Percentiles rank a stretch among this genome's conserved stretches.
Conservation (phyloP, 2,329 filamentous ascomycete species). For the Chaetoscypha palmicola region DNA sequence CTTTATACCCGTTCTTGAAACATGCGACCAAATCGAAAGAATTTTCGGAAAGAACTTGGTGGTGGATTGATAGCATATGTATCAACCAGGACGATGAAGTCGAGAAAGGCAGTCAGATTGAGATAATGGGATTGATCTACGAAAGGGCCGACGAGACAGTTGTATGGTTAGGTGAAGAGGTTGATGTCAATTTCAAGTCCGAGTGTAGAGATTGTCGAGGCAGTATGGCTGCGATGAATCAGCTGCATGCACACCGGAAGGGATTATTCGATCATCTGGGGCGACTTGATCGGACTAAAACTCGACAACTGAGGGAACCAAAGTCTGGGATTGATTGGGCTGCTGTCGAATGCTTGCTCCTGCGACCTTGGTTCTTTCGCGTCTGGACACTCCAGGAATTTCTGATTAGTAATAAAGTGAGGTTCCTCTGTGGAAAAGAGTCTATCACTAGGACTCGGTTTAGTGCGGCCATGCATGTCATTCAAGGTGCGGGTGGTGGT, state of each 20-base stretch:
- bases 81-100: conserved; percentile 15
- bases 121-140: conserved; percentile 17
- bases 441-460: conserved; percentile 3
- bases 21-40: background rate
- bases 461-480: background rate
- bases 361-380: conserved; percentile 8
- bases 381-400: conserved; percentile 15
- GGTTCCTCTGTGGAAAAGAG: conserved; percentile 10
- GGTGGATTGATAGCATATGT: conserved; percentile 20
- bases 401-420: conserved; percentile 2
- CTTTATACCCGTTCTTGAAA: background rate
- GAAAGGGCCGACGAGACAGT: conserved; percentile 1
- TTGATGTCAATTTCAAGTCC: background rate
- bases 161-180: conserved; percentile 12
- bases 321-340: background rate
- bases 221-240: background rate
- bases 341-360: conserved; percentile 5
- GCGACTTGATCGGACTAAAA: too few species aligned
- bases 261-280: background rate
- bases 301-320: background rate
- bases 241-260: background rate
- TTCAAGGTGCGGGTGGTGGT: background rate
- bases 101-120: conserved; percentile 11
- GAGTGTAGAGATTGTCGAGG: background rate
- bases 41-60: conserved; percentile 2